phyloP scores from a whole-genome alignment of 306 rosid genomes.

The Rosa chinensis region DNA sequence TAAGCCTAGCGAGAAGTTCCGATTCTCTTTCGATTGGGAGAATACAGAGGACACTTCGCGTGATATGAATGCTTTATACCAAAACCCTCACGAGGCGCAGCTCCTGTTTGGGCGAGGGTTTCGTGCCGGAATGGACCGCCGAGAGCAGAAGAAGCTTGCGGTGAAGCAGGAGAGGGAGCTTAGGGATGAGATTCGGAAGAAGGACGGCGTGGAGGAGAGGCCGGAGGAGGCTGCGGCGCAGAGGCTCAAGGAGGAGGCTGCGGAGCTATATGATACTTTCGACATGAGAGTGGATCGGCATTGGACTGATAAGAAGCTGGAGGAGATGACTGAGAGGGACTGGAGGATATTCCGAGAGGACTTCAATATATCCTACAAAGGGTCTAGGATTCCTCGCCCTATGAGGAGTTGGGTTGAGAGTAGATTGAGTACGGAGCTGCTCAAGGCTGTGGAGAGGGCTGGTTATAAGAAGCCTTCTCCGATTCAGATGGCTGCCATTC shows the following conservation, averaged over 20 bases:
- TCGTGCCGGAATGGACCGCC: constrained; percentile 85
- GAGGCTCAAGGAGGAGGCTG: constrained; percentile 81
- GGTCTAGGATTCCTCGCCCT: constrained; percentile 83
- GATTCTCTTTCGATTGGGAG: constrained; percentile 93
- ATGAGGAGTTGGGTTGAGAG: constrained; percentile 84
- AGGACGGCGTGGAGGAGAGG: constrained; percentile 78
- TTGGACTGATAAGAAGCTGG: constrained; percentile 89
- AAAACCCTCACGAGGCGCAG: constrained; percentile 93
- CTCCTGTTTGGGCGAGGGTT: constrained; percentile 81
- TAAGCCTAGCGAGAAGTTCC: constrained; percentile 89
- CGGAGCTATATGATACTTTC: constrained; percentile 65
- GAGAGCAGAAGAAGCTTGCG: constrained; percentile 93
- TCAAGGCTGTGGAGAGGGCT: constrained; percentile 80
- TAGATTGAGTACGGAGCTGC: constrained; percentile 57
- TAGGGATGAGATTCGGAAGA: constrained; percentile 64
- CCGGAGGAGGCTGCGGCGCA: constrained; percentile 88
- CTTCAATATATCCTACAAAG: constrained; percentile 77
- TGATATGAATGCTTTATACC: constrained; percentile 75
- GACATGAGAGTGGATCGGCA: constrained; percentile 93
- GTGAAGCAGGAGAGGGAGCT: constrained; percentile 87
- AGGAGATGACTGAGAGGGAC: constrained; percentile 85
- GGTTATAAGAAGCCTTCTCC: constrained; percentile 52
- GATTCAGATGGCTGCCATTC: not conserved
- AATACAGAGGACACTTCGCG: constrained; percentile 89
- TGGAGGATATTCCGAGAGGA: constrained; percentile 93